Evolutionary conservation across 2,329 filamentous ascomycete species (phyloP).

Genomic region (Cercospora beticola): DNA sequence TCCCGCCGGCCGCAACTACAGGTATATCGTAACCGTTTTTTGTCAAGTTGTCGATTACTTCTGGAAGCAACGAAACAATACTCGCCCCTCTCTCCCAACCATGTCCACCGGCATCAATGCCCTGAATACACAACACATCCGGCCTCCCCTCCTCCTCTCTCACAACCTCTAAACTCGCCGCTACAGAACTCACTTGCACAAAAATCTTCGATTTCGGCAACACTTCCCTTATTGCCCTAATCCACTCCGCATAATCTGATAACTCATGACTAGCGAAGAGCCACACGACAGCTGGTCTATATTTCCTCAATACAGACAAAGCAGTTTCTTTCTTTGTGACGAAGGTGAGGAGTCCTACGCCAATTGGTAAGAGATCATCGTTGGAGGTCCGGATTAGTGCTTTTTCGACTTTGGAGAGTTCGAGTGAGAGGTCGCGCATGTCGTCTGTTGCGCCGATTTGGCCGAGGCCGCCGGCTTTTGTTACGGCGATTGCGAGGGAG

Average conservation of each 20-base stretch:
- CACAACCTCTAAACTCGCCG: conserved; percentile 53
- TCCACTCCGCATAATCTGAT: conserved; percentile 41
- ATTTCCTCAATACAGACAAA: conserved; percentile 53
- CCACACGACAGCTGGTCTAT: conserved; percentile 63
- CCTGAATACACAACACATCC: conserved; percentile 62
- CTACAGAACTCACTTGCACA: conserved; percentile 62
- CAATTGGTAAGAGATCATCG: conserved; percentile 49
- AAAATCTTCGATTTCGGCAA: conserved; percentile 50
- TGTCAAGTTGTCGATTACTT: conserved; percentile 52
- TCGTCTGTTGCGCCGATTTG: conserved; percentile 45
- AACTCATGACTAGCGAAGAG: conserved; percentile 59
- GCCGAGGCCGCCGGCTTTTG: conserved; percentile 50
- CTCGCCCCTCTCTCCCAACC: conserved; percentile 57
- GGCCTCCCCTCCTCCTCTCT: conserved; percentile 48
- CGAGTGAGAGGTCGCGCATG: conserved; percentile 18
- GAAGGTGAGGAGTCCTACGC: conserved; percentile 62
- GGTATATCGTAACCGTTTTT: conserved; percentile 37
- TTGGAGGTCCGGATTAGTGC: conserved; percentile 5
- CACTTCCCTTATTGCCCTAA: conserved; percentile 33
- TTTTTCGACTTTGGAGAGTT: conserved; percentile 23
- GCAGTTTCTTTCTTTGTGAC: conserved; percentile 42
- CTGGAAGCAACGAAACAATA: conserved; percentile 58
- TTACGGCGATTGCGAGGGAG: conserved; percentile 60
- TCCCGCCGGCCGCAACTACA: conserved; percentile 58
- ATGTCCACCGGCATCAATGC: conserved; percentile 65